Evolutionary conservation across 768 basidiomycete species (phyloP).

Genomic region (Xerocomellus intermedius): DNA sequence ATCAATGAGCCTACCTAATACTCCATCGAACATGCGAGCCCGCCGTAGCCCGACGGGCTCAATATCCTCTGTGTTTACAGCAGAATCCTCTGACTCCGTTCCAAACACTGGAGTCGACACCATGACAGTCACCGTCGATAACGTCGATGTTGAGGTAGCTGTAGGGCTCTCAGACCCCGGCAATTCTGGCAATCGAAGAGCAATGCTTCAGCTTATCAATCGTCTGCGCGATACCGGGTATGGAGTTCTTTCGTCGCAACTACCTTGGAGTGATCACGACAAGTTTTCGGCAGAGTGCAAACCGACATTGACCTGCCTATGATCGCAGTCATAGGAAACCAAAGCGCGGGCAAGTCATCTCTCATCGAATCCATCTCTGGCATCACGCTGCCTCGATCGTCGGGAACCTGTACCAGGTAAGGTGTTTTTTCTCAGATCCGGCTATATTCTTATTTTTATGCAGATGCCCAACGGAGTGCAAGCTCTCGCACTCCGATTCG

Average conservation of each 20-base stretch:
- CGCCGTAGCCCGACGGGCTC: not conserved
- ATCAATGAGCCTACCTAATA: not conserved
- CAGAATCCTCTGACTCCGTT: not conserved
- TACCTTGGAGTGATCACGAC: not conserved
- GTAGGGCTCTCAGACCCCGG: slow-evolving; percentile 55
- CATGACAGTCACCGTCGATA: not conserved
- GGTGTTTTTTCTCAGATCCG: not conserved
- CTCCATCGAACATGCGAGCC: not conserved
- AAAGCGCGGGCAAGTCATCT: slow-evolving; percentile 76
- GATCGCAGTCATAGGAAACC: slow-evolving; percentile 70
- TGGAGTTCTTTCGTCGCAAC: not conserved
- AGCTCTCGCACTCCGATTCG: slow-evolving; percentile 39
- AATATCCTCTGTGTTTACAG: not conserved
- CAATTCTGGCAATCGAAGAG: slow-evolving; percentile 41
- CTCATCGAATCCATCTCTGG: slow-evolving; percentile 77
- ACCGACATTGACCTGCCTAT: slow-evolving; percentile 70
- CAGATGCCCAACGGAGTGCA: slow-evolving; percentile 60
- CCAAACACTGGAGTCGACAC: not conserved
- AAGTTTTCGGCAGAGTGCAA: slow-evolving; percentile 47
- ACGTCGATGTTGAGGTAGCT: slow-evolving; percentile 10
- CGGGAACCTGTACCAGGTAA: slow-evolving; percentile 77
- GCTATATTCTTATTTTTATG: not conserved
- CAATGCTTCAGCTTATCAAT: slow-evolving; percentile 59
- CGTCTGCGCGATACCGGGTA: slow-evolving; percentile 63
- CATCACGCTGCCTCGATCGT: slow-evolving; percentile 63